These are phyloP conservation scores for Paraconiothyrium sp. DNA, from an alignment of 2,329 filamentous ascomycete species.

Conservation along the genomic window DNA sequence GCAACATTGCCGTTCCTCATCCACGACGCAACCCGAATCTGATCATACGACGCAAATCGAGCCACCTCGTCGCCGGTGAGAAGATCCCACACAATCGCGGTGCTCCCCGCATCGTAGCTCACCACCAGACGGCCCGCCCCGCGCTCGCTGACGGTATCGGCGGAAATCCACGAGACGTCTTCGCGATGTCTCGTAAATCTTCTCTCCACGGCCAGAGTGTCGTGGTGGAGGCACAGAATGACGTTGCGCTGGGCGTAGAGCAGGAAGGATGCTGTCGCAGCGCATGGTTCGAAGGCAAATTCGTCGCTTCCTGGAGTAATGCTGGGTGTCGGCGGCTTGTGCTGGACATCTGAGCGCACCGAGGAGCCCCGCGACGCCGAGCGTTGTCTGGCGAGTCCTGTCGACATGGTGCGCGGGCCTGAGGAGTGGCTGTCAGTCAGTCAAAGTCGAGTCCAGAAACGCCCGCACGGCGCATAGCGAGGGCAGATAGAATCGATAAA, in stretches of 20 bases:
- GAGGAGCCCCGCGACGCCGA: conserved; percentile 53
- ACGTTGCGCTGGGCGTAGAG: conserved; percentile 85
- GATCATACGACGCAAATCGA: conserved; percentile 91
- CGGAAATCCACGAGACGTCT: conserved; percentile 82
- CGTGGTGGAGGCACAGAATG: conserved; percentile 89
- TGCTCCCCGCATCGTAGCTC: conserved; percentile 91
- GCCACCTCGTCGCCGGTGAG: conserved; percentile 90
- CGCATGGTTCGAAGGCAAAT: conserved; percentile 80
- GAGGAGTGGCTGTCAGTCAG: conserved; percentile 39
- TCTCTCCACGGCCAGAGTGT: conserved; percentile 87
- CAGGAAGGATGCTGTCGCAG: conserved; percentile 89
- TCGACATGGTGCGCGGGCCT: conserved; percentile 55
- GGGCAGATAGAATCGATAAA: conserved; percentile 39
- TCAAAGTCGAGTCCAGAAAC: conserved; percentile 31
- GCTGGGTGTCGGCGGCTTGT: conserved; percentile 54
- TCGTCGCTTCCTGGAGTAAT: conserved; percentile 58
- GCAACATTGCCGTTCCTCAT: conserved; percentile 97
- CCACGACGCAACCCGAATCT: conserved; percentile 86
- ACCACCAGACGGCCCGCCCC: conserved; percentile 87
- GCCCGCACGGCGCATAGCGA: conserved; percentile 39
- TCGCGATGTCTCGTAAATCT: conserved; percentile 85
- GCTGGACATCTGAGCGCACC: conserved; percentile 44
- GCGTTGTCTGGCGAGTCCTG: conserved; percentile 53
- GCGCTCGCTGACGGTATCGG: conserved; percentile 89
- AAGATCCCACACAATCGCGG: conserved; percentile 95